These are phyloP conservation scores for Salvia sclarea DNA, from an alignment of 305 asterid species.

Conservation along the genomic window DNA sequence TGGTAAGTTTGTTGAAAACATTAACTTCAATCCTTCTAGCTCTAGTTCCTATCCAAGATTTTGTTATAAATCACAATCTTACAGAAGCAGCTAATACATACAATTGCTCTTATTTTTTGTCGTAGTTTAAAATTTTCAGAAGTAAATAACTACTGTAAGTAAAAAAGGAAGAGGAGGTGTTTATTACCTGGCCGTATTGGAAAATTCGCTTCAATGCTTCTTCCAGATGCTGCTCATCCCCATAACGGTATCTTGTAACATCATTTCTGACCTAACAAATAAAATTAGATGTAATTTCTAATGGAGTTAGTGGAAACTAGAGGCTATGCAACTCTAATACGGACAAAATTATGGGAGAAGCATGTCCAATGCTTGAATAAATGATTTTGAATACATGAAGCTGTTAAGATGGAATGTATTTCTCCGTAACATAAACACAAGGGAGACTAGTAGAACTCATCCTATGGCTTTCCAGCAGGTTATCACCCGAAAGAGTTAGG, in stretches of 20 bases:
- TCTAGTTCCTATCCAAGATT: background rate
- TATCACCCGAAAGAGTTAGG: background rate
- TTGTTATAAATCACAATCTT: background rate
- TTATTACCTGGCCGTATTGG: slow-evolving; percentile 82
- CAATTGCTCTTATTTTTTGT: background rate
- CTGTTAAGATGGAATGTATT: background rate
- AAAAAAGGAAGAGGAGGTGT: background rate
- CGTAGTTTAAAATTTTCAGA: background rate
- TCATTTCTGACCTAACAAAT: slow-evolving; percentile 82
- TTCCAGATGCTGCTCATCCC: slow-evolving; percentile 95
- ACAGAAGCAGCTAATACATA: background rate
- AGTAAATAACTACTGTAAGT: background rate
- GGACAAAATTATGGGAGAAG: background rate
- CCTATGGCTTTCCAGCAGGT: background rate
- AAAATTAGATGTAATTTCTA: slow-evolving; percentile 30
- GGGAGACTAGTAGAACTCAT: background rate
- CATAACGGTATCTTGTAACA: slow-evolving; percentile 91
- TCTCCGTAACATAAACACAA: background rate
- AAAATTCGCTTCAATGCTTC: slow-evolving; percentile 94
- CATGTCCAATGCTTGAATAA: background rate
- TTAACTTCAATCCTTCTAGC: background rate
- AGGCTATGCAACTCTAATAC: background rate
- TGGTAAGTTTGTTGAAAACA: background rate
- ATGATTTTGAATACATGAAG: background rate
- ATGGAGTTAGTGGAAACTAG: slow-evolving; percentile 20